Evolutionary conservation across 2,329 filamentous ascomycete genomes (phyloP).

Genomic region (Phyllosticta citriasiana): DNA sequence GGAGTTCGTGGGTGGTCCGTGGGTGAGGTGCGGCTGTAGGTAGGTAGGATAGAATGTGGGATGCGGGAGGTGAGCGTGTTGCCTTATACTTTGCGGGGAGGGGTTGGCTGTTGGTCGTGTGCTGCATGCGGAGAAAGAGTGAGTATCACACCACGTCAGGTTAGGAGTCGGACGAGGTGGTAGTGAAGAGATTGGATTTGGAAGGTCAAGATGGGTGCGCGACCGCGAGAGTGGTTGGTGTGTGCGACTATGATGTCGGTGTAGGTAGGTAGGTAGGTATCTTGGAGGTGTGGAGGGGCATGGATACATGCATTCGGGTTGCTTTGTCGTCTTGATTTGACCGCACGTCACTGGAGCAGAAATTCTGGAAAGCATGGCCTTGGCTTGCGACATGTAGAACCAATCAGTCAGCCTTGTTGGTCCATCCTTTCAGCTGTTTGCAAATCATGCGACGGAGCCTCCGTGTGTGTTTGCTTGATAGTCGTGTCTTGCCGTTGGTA

Average conservation of each 20-base stretch:
- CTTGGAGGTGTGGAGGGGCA: background rate
- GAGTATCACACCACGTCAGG: background rate
- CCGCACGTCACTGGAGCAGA: background rate
- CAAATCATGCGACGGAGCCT: background rate
- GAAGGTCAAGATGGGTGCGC: background rate
- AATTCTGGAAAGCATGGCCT: background rate
- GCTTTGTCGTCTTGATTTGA: background rate
- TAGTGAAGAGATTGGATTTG: background rate
- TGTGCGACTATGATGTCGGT: background rate
- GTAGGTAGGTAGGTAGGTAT: background rate
- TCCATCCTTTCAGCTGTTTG: background rate
- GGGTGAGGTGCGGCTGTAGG: background rate
- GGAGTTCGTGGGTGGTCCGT: background rate
- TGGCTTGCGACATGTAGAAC: background rate
- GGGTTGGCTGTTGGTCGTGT: background rate
- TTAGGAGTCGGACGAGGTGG: background rate
- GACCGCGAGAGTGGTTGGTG: background rate
- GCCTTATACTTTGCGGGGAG: background rate
- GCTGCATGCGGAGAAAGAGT: background rate
- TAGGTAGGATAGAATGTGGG: background rate
- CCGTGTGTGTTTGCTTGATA: background rate
- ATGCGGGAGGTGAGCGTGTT: background rate
- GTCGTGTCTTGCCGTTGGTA: background rate
- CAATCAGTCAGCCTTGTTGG: background rate
- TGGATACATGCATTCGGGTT: background rate